phyloP scores from a whole-genome alignment of 2,329 filamentous ascomycete species.

The Aspergillus tanneri region DNA sequence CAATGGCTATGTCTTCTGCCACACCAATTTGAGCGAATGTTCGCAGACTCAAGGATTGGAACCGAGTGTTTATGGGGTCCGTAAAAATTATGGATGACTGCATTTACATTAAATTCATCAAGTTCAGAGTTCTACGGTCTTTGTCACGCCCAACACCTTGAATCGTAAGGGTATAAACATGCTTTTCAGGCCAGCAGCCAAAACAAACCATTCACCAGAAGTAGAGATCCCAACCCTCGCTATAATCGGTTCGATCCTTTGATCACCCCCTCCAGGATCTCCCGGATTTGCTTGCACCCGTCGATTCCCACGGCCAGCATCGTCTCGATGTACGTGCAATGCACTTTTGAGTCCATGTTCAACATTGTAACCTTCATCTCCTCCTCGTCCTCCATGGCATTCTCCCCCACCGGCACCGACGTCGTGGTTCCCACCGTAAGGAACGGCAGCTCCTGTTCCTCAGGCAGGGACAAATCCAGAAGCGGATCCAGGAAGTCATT shows the following conservation, averaged over 20 bases:
- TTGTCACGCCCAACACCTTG: slow-evolving; percentile 16
- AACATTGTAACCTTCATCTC: slow-evolving; percentile 68
- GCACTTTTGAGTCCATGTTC: slow-evolving; percentile 85
- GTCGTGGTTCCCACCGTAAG: slow-evolving; percentile 74
- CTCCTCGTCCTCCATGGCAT: slow-evolving; percentile 52
- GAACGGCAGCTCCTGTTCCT: slow-evolving; percentile 75
- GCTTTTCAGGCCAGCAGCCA: slow-evolving; percentile 4
- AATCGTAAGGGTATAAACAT: slow-evolving; percentile 17
- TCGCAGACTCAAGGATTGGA: no score
- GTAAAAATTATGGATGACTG: no score
- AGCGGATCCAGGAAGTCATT: slow-evolving; percentile 46
- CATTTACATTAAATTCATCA: no score
- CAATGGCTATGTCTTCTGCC: no score
- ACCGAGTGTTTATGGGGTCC: no score
- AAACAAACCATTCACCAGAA: background rate
- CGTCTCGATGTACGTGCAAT: slow-evolving; percentile 74
- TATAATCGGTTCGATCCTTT: slow-evolving; percentile 19
- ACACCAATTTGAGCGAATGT: no score
- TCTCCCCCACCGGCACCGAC: slow-evolving; percentile 49
- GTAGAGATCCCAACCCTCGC: no score
- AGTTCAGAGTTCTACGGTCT: no score
- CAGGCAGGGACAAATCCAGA: slow-evolving; percentile 45
- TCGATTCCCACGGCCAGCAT: slow-evolving; percentile 93
- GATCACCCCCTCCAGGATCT: slow-evolving; percentile 77
- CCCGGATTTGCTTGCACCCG: slow-evolving; percentile 81